Evolutionary conservation across 257 asterid species (phyloP).

Genomic region (Solanum appendiculatum): DNA sequence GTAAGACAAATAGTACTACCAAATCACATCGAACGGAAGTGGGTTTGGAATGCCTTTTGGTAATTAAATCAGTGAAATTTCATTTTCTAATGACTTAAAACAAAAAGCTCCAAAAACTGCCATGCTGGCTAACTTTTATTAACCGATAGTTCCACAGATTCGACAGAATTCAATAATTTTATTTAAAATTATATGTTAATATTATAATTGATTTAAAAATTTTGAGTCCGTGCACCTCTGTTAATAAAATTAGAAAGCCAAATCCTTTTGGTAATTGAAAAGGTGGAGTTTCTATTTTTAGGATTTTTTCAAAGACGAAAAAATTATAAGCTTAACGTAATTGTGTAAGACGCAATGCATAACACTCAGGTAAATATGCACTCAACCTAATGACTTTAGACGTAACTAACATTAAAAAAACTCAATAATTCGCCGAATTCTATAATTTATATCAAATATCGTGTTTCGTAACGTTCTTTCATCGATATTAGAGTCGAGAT

Average conservation of each 20-base stretch:
- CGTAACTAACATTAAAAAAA: background rate
- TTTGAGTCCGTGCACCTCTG: background rate
- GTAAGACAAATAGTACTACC: background rate
- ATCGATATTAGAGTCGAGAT: slow-evolving; percentile 28
- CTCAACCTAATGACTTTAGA: background rate
- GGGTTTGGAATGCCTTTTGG: background rate
- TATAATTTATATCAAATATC: slow-evolving; percentile 58
- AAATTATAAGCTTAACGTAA: too few species aligned
- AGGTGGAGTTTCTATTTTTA: too few species aligned
- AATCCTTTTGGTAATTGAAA: background rate
- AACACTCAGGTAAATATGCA: background rate
- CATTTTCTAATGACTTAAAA: background rate
- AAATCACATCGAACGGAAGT: background rate
- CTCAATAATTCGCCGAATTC: slow-evolving; percentile 3
- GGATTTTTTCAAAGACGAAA: too few species aligned
- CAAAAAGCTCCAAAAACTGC: background rate
- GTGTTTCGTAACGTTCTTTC: slow-evolving; percentile 42
- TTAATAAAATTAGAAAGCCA: background rate
- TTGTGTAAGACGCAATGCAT: background rate
- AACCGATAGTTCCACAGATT: background rate
- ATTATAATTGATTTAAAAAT: background rate
- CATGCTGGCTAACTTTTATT: background rate
- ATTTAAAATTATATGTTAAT: background rate
- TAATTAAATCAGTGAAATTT: background rate
- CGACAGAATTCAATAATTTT: background rate